Evolutionary conservation across 768 basidiomycete genomes (phyloP), one percentile per base, ranked within the genome.

Genomic region (Pleurotus tuber-regium): DNA sequence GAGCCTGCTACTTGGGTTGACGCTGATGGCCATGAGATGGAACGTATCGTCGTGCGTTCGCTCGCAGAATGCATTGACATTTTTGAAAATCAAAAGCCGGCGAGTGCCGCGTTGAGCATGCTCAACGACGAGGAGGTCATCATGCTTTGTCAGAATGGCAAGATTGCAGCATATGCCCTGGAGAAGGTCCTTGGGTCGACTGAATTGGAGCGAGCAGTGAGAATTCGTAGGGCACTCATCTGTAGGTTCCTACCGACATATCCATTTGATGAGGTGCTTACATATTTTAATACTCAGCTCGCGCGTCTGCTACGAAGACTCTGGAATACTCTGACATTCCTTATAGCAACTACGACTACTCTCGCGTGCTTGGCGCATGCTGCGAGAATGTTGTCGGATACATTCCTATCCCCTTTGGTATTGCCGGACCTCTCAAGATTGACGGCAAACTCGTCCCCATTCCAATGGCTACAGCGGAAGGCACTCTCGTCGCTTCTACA

Each of bases 401-500:
- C 67, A 92, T 98, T 66, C 97, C 96, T 35, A 70, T 99, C 29
- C 97, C 97, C 0, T 85, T 98, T 43, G 97, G 97, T 59, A 87
- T 98, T 54, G 97, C 97, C 9, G 97, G 97, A 2, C 97, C 97
- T 2, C 83, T 99, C 30, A 89, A 82, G 38, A 80, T 99, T 63
- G 96, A 99, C 61, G 93, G 90, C 25, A 71, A 79, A 30, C 70
- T 85, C 43, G 84, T 84, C 60, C 96, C 86, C 33, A 96, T 99
- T 61, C 97, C 97, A 4, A 98, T 99, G 97, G 97, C 97, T 36
- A 99, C 97, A 4, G 95, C 97, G 14, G 97, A 99, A 66, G 97
- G 97, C 53, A 98, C 97, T 0, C 83, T 99, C 48, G 95, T 98
- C 54, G 97, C 97, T 0, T 98, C 96, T 3, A 90, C 96, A 0